These are phyloP conservation scores for Candida maesae DNA, from an alignment of 805 yeast genomes.

Conservation along the genomic window DNA sequence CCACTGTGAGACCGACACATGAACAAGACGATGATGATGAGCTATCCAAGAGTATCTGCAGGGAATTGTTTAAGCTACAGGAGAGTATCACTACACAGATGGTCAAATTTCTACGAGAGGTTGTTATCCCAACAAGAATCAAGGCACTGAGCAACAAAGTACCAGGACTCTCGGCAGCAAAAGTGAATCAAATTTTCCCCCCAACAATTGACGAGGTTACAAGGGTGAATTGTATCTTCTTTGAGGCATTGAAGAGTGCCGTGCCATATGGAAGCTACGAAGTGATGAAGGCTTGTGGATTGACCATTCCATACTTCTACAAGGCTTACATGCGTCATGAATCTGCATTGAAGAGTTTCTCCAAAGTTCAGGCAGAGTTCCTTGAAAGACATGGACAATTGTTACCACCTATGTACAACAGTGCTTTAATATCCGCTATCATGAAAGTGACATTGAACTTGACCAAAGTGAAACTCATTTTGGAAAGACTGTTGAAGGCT, in stretches of 20 bases:
- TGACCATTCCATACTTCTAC: slow-evolving; percentile 84
- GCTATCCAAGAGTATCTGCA: slow-evolving; percentile 51
- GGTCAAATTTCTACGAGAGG: slow-evolving; percentile 72
- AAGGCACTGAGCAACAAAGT: slow-evolving; percentile 55
- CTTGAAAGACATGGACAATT: slow-evolving; percentile 32
- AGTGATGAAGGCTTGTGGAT: slow-evolving; percentile 73
- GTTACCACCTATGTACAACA: slow-evolving; percentile 36
- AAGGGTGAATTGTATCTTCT: slow-evolving; percentile 79
- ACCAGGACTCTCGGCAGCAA: slow-evolving; percentile 52
- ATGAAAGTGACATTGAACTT: slow-evolving; percentile 70
- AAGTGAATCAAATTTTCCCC: slow-evolving; percentile 78
- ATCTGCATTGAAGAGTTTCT: slow-evolving; percentile 76
- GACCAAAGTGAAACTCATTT: slow-evolving; percentile 62
- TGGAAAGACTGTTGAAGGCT: slow-evolving; percentile 54
- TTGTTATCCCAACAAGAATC: slow-evolving; percentile 74
- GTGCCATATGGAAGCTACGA: slow-evolving; percentile 69
- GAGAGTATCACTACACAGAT: slow-evolving; percentile 63
- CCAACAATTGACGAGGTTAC: slow-evolving; percentile 95
- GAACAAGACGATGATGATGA: slow-evolving; percentile 24
- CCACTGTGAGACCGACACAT: slow-evolving; percentile 30
- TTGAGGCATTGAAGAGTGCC: slow-evolving; percentile 70
- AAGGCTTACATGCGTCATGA: slow-evolving; percentile 92
- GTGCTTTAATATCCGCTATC: slow-evolving; percentile 53
- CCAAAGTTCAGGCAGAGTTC: slow-evolving; percentile 41
- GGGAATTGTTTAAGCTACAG: slow-evolving; percentile 69